Conservation (phyloP, 2,329 filamentous ascomycete species). For the Magnaporthiopsis rhizophila region DNA sequence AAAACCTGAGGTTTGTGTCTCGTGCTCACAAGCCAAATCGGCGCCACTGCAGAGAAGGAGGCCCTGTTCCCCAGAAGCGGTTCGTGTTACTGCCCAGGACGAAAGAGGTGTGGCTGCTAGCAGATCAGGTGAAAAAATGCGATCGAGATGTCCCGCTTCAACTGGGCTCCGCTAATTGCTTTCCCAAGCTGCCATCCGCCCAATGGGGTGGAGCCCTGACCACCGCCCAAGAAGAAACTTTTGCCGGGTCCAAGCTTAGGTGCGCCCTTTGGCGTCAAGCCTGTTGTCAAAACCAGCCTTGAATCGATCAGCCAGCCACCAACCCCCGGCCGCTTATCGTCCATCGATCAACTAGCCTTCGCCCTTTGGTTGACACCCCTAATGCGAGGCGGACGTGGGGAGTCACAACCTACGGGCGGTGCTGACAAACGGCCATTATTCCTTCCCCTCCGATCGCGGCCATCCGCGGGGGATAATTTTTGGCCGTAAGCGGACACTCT, state of each 20-base stretch:
- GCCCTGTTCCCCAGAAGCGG: background rate
- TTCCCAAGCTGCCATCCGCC: too few relatives aligned
- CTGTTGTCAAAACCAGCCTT: too few relatives aligned
- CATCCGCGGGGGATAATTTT: background rate
- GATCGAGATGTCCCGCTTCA: too few relatives aligned
- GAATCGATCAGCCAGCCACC: too few relatives aligned
- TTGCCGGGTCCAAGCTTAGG: background rate
- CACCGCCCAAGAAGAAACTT: background rate
- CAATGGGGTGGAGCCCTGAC: too few relatives aligned
- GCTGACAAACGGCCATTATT: background rate
- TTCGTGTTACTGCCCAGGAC: background rate
- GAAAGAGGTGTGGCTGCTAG: too few relatives aligned
- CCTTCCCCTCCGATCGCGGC: background rate
- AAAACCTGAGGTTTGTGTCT: background rate
- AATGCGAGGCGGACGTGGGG: background rate
- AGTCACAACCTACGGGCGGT: background rate
- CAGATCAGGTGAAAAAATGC: too few relatives aligned
- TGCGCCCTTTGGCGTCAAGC: background rate
- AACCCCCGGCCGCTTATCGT: too few relatives aligned
- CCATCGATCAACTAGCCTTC: background rate
- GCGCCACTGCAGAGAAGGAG: fast-evolving
- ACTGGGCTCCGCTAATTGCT: too few relatives aligned
- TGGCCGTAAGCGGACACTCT: background rate
- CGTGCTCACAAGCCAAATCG: background rate
- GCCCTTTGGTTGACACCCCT: background rate